Conservation (phyloP, 139 green algal genomes). For the Micractinium conductrix region DNA sequence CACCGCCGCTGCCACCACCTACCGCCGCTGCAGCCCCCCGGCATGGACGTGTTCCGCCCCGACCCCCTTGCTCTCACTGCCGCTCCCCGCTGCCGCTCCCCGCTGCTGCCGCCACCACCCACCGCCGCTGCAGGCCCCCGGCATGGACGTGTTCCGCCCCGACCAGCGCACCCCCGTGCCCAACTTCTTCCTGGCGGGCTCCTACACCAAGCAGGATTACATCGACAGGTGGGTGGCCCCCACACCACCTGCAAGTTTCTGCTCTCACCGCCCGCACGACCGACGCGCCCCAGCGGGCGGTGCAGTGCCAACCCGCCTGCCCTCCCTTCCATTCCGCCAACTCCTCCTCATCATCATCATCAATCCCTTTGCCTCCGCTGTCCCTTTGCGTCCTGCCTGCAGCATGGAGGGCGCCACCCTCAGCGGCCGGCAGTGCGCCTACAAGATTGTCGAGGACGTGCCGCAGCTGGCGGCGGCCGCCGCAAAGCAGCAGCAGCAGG, state of each 20-base stretch:
- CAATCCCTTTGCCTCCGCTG: not conserved
- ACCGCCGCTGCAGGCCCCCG: constrained; percentile 55
- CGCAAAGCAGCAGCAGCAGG: constrained; percentile 24
- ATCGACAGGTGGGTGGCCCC: constrained; percentile 75
- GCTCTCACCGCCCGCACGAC: not conserved
- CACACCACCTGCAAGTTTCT: not conserved
- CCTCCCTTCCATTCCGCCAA: not conserved
- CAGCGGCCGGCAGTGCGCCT: constrained; percentile 73
- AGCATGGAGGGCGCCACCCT: constrained; percentile 98
- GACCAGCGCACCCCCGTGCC: constrained; percentile 89
- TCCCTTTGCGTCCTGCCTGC: not conserved
- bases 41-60: constrained; percentile 78
- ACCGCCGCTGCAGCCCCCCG: constrained; percentile 55
- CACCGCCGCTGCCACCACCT: too few species aligned
- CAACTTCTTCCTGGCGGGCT: constrained; percentile 97
- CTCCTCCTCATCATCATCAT: too few species aligned
- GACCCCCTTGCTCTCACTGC: too few species aligned
- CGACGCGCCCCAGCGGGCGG: not conserved
- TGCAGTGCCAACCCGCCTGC: not conserved
- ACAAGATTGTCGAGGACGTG: constrained; percentile 60
- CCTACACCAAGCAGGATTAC: constrained; percentile 98
- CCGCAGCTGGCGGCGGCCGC: constrained; percentile 32
- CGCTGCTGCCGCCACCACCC: too few species aligned
- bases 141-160: constrained; percentile 89
- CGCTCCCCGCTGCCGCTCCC: too few species aligned